Conservation (phyloP, 306 rosid species). For the Vigna radiata region DNA sequence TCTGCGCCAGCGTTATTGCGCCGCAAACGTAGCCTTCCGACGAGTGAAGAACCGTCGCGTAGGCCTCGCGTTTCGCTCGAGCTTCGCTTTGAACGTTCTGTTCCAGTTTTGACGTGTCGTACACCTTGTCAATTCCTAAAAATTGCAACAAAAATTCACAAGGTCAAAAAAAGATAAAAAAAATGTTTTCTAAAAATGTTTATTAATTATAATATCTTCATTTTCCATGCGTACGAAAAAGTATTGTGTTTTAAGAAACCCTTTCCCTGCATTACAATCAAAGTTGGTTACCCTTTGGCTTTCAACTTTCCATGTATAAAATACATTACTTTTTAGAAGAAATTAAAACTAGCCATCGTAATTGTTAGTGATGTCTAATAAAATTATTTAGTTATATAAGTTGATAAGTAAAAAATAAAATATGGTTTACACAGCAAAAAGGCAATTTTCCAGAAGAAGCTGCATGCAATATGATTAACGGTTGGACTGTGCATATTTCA, state of each 20-base stretch:
- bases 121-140: slow-evolving; percentile 75
- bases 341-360: neutral
- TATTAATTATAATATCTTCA: too few species aligned
- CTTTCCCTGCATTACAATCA: too few species aligned
- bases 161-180: too few species aligned
- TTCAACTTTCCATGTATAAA: too few species aligned
- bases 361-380: slow-evolving; percentile 23
- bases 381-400: slow-evolving; percentile 5
- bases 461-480: neutral
- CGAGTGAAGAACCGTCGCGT: slow-evolving; percentile 86
- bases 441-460: neutral
- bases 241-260: too few species aligned
- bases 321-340: neutral
- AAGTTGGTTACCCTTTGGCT: too few species aligned
- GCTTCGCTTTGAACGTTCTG: slow-evolving; percentile 42
- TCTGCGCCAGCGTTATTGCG: slow-evolving; percentile 82
- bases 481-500: slow-evolving; percentile 1
- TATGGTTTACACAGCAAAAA: neutral
- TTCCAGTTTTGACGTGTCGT: slow-evolving; percentile 65
- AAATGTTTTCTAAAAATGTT: too few species aligned
- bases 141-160: neutral
- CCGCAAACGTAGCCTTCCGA: slow-evolving; percentile 84
- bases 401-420: neutral
- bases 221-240: too few species aligned
- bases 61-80: slow-evolving; percentile 74